A percentile compares a stretch with the other conserved stretches of the same genome.
Conservation (phyloP, 2,329 filamentous ascomycete species). For the Delphinella strobiligena region DNA sequence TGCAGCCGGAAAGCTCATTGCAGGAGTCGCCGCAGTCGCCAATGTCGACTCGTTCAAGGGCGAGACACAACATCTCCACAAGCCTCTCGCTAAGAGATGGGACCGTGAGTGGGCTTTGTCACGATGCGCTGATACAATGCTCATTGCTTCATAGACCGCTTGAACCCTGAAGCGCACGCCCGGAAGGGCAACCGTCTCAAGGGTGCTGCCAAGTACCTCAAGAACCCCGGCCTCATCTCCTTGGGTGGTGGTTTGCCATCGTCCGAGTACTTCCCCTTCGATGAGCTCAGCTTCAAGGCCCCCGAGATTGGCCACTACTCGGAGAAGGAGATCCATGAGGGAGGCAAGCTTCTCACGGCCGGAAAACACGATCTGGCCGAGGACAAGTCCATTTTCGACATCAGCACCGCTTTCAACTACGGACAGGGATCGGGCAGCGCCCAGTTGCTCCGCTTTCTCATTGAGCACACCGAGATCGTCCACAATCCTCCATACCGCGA, state of each 20-base stretch:
- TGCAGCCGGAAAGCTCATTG: conserved; percentile 60
- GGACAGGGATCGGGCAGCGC: conserved; percentile 75
- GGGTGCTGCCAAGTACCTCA: conserved; percentile 64
- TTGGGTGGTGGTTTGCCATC: conserved; percentile 87
- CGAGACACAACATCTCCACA: conserved; percentile 42
- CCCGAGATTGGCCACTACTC: conserved; percentile 59
- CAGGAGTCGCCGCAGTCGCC: conserved; percentile 63
- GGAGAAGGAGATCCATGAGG: conserved; percentile 50
- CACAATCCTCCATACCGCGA: conserved; percentile 79
- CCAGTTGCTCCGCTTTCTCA: conserved; percentile 80
- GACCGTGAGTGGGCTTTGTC: conserved; percentile 51
- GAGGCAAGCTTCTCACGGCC: conserved; percentile 50
- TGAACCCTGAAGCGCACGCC: conserved; percentile 42
- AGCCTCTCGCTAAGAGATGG: conserved; percentile 72
- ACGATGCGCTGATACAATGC: not conserved
- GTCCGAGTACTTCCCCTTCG: conserved; percentile 84
- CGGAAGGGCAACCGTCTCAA: conserved; percentile 55
- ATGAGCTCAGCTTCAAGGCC: conserved; percentile 62
- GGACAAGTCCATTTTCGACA: conserved; percentile 54
- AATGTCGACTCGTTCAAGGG: conserved; percentile 78
- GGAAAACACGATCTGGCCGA: conserved; percentile 75
- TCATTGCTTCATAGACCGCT: conserved; percentile 22
- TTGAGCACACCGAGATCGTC: conserved; percentile 89
- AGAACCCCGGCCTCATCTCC: conserved; percentile 74
- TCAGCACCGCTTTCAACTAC: conserved; percentile 87